Base-by-base conservation (phyloP, 768 basidiomycete genomes). In the Mrakia frigida region DNA sequence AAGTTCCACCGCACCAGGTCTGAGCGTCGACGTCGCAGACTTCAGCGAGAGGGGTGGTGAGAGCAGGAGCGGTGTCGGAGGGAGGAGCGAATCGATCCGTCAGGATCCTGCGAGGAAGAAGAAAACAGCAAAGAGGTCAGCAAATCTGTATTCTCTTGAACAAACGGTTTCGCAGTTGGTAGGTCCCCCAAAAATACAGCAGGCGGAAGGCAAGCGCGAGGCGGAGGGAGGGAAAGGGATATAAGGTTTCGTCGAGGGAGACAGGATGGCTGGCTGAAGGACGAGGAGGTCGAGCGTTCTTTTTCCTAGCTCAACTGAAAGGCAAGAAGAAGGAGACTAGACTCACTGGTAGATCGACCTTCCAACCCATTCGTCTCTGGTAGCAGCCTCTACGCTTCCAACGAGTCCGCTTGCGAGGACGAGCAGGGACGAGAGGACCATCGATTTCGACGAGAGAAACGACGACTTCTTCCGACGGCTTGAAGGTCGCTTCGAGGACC, bases 1-100 rank as follows among this genome's bases (percentile, higher is more conserved):
- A 93, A n/a, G 89, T 92, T 7, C 92, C 92, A n/a, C 92, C 92
- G 78, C 92, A 94, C 86, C 88, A 92, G 0, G 89, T 90, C 81
- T 88, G 90, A 31, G 85, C 81, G 37, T 82, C 85, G 6, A 88
- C 86, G 80, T 90, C 85, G 81, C 91, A 92, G 3, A 73, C 76
- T 16, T 68, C 60, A 1, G 82, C 81, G 31, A 82, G 63, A 28
- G 70, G 85, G 81, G 76, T 84, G 50, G 82, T 84, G 86, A 46
- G 84, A 82, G 81, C 87, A 84, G 79, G 70, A 23, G 79, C 70
- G 0, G 88, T 84, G n/a, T 87, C 87, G 0, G 84, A 80, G 13
- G 89, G 88, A 16, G 91, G 86, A 25, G 92, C 91, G 81, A 88
- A 94, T 59, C 92, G 89, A 82, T 93, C 91, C 3, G 88, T 89